phyloP scores from a whole-genome alignment of 2,329 filamentous ascomycete species.

The Chaetomium olivaceum region DNA sequence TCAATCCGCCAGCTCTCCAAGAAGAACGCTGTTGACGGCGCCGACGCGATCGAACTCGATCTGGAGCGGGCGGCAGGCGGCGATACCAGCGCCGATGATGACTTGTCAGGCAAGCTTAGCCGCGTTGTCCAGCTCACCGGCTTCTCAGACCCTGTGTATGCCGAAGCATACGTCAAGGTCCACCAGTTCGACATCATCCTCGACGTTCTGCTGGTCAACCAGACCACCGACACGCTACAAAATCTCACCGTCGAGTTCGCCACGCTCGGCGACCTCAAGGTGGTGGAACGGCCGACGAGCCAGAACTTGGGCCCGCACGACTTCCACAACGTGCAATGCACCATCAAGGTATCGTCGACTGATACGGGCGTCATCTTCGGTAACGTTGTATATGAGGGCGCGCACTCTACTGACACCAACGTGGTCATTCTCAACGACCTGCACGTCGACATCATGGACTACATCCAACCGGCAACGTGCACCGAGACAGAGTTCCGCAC shows the following conservation, averaged over 20 bases:
- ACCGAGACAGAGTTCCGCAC: conserved; percentile 97
- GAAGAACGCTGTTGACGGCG: conserved; percentile 79
- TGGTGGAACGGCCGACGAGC: conserved; percentile 92
- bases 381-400: conserved; percentile 95
- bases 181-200: conserved; percentile 98
- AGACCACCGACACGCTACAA: conserved; percentile 93
- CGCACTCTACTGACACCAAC: conserved; percentile 87
- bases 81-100: conserved; percentile 73
- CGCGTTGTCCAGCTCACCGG: conserved; percentile 95
- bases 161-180: conserved; percentile 98
- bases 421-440: conserved; percentile 98
- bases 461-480: conserved; percentile 95
- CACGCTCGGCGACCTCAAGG: conserved; percentile 96
- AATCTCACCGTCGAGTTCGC: conserved; percentile 98
- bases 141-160: conserved; percentile 97
- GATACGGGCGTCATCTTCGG: conserved; percentile 99
- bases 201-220: conserved; percentile 94
- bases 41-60: conserved; percentile 84
- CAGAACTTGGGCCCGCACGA: conserved; percentile 94
- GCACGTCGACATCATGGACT: conserved; percentile 99
- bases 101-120: conserved; percentile 90
- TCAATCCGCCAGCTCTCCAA: conserved; percentile 89
- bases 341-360: conserved; percentile 96
- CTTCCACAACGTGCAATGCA: conserved; percentile 97
- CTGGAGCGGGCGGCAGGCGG: conserved; percentile 93